A percentile compares a stretch with the other conserved stretches of the same genome.
phyloP scores from a whole-genome alignment of 768 basidiomycete species.

The Amanita pallidorosea region DNA sequence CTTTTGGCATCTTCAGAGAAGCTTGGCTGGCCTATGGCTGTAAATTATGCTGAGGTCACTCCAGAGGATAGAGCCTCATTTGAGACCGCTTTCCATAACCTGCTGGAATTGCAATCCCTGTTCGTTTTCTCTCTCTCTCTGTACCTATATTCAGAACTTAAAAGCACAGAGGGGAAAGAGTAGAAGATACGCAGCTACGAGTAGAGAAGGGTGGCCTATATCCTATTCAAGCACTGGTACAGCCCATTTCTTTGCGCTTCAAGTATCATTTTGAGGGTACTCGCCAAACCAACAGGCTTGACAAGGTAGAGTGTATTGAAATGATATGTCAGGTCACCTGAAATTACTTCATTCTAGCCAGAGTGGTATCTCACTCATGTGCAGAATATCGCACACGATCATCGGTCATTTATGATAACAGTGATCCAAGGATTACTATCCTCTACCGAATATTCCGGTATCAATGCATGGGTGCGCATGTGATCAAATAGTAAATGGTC shows the following conservation, averaged over 20 bases:
- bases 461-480: slow-evolving; percentile 66
- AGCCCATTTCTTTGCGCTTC: slow-evolving; percentile 79
- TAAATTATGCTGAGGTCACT: slow-evolving; percentile 48
- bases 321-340: neutral
- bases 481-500: neutral
- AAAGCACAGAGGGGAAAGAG: slow-evolving; percentile 32
- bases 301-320: slow-evolving; percentile 51
- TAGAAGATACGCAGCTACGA: slow-evolving; percentile 5
- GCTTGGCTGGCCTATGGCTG: slow-evolving; percentile 76
- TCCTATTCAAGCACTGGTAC: slow-evolving; percentile 74
- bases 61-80: slow-evolving; percentile 50
- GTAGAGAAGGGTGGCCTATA: slow-evolving; percentile 55
- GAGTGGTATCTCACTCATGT: slow-evolving; percentile 97
- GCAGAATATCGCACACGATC: slow-evolving; percentile 79
- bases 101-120: slow-evolving; percentile 73
- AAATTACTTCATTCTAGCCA: slow-evolving; percentile 39
- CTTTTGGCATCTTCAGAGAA: slow-evolving; percentile 58
- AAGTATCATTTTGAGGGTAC: slow-evolving; percentile 90
- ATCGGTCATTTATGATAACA: slow-evolving; percentile 67
- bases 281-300: slow-evolving; percentile 80
- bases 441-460: slow-evolving; percentile 45
- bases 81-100: slow-evolving; percentile 65
- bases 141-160: neutral
- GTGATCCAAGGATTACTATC: slow-evolving; percentile 63
- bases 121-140: slow-evolving; percentile 24